Base-by-base conservation (phyloP, 108 stramenopile species). In the Mediolabrus comicus region DNA sequence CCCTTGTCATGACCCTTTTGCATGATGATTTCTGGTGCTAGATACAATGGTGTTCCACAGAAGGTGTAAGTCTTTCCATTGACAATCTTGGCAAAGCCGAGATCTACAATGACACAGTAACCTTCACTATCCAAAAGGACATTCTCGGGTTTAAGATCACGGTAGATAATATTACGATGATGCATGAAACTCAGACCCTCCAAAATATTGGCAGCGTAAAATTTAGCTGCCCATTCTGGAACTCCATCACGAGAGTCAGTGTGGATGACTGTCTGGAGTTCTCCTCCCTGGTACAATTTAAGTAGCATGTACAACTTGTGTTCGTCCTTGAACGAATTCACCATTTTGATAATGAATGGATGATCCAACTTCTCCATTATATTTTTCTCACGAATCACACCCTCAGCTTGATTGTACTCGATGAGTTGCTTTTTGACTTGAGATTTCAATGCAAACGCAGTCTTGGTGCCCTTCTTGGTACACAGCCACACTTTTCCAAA, bases 101-200 rank as follows among this genome's bases (percentile, higher is more conserved):
- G 83, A 84, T 98, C 98, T 7, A 95, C 82, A 62, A 97, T 83
- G 31, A 91, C 90, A 43, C 91, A 84, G 75, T 96, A 97, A 7
- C 98, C 98, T 9, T 84, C 73, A 28, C 62, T 77, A 74, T 97
- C 96, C 13, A 98, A 79, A 28, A 98, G 68, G 4, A 95, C 83
- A 78, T 98, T 98, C 70, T 97, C 98, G 3, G 95, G 95, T 71
- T 98, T 98, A 65, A 98, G 75, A 74, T 98, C 98, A 24, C 98
- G 92, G 80, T 98, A 98, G 6, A 95, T 87, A 56, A 99, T 96
- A 33, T 82, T 73, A 19, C 88, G 81, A 12, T 77, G 71, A 62
- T 92, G 91, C 83, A 89, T 66, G 65, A 86, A 81, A 17, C 67
- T 77, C 68, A 89, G 53, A 29, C 77, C 94, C 16, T 85, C 84